Evolutionary conservation across 371 early-diverging fungal species (phyloP).

Genomic region (Rhizopus arrhizus): DNA sequence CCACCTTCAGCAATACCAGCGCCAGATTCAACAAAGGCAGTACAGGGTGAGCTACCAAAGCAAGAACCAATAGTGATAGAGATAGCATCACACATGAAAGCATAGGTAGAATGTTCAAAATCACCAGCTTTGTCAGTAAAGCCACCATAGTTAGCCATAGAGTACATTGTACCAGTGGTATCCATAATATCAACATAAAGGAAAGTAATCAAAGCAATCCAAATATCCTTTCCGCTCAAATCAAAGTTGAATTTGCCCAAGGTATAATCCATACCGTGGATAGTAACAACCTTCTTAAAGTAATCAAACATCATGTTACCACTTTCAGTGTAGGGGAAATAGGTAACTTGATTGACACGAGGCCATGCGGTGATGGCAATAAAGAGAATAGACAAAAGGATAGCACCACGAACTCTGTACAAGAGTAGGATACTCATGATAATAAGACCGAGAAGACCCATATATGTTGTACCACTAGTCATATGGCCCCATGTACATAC

Average conservation of each 20-base stretch:
- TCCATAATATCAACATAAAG: conserved; percentile 82
- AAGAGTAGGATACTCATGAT: conserved; percentile 66
- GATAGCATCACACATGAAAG: conserved; percentile 73
- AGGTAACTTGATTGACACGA: conserved; percentile 64
- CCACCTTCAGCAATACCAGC: conserved; percentile 84
- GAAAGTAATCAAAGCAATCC: conserved; percentile 81
- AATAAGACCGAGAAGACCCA: conserved; percentile 69
- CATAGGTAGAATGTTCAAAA: conserved; percentile 73
- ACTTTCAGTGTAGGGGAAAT: conserved; percentile 67
- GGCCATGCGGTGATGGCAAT: conserved; percentile 74
- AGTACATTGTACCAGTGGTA: conserved; percentile 78
- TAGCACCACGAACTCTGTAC: conserved; percentile 72
- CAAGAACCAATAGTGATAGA: conserved; percentile 68
- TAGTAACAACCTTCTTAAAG: conserved; percentile 72
- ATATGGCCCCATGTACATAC: conserved; percentile 63
- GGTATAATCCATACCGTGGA: conserved; percentile 63
- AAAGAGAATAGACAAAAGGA: conserved; percentile 70
- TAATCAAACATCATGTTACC: conserved; percentile 69
- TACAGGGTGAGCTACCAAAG: conserved; percentile 76
- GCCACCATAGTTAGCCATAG: conserved; percentile 80
- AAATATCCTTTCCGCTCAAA: conserved; percentile 62
- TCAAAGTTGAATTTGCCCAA: conserved; percentile 68
- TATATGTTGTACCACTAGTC: conserved; percentile 70
- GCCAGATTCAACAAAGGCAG: conserved; percentile 79
- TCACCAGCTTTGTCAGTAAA: conserved; percentile 73